Evolutionary conservation across 257 asterid species (phyloP).

Genomic region (Nicotiana attenuata): DNA sequence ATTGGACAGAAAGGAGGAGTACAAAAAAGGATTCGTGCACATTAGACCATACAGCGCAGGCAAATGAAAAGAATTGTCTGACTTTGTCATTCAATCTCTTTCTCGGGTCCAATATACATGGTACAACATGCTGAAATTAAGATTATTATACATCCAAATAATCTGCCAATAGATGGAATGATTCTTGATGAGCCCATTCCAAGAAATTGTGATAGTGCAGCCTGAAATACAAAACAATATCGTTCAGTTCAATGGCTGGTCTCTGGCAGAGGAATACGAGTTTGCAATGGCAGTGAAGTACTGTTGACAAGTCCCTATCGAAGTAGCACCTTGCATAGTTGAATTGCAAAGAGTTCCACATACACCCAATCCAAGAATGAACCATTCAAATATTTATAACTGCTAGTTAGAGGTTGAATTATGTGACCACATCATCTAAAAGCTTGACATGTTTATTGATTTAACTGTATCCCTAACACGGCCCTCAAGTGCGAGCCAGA

Average conservation of each 20-base stretch:
- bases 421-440: neutral
- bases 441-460: neutral
- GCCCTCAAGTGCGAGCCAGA: neutral
- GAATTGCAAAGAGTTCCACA: neutral
- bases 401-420: neutral
- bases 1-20: neutral
- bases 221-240: slow-evolving; percentile 20
- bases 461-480: neutral
- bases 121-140: slow-evolving; percentile 32
- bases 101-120: slow-evolving; percentile 31
- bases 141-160: slow-evolving; percentile 32
- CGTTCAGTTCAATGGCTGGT: neutral
- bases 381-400: neutral
- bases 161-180: slow-evolving; percentile 30
- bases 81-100: slow-evolving; percentile 26
- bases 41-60: neutral
- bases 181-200: slow-evolving; percentile 30
- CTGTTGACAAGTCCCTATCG: neutral
- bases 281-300: neutral
- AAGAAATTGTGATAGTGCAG: slow-evolving; percentile 26
- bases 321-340: neutral
- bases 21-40: neutral
- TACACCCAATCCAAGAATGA: neutral
- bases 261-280: neutral
- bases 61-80: neutral